Percentiles rank a stretch among this genome's conserved stretches.
These are phyloP conservation scores for Arthrobotrys sinensis DNA, from an alignment of 2,329 filamentous ascomycete genomes.

Conservation along the genomic window DNA sequence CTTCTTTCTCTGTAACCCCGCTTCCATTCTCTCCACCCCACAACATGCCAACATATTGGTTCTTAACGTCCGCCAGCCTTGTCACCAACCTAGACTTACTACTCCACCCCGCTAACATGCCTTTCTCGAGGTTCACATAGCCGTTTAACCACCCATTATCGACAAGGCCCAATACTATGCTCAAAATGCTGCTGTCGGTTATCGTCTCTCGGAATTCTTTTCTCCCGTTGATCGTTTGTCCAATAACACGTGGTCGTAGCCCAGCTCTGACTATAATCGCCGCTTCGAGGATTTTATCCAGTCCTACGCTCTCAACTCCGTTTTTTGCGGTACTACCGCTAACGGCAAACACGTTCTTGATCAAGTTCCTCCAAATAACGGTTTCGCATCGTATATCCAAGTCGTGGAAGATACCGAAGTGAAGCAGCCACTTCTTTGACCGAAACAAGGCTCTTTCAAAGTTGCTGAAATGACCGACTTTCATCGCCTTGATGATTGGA, in stretches of 20 bases:
- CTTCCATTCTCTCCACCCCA: conserved; percentile 53
- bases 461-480: conserved; percentile 42
- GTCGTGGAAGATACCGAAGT: conserved; percentile 56
- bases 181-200: conserved; percentile 51
- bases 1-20: conserved; percentile 57
- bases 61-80: conserved; percentile 50
- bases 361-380: conserved; percentile 48
- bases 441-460: conserved; percentile 41
- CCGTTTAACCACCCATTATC: conserved; percentile 60
- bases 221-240: conserved; percentile 22
- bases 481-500: conserved; percentile 44
- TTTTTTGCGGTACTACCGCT: conserved; percentile 54
- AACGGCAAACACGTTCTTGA: conserved; percentile 50
- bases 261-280: conserved; percentile 20
- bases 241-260: conserved; percentile 35
- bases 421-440: conserved; percentile 51
- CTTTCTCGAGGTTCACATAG: conserved; percentile 57
- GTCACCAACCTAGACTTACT: conserved; percentile 60
- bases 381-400: conserved; percentile 56
- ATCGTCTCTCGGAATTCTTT: conserved; percentile 42
- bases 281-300: conserved; percentile 53
- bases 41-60: conserved; percentile 58
- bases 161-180: conserved; percentile 50
- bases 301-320: conserved; percentile 50
- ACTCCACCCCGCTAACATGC: conserved; percentile 55